Base-by-base conservation (phyloP, 176 grass and related monocot genomes). In the Saccharum officinarum region DNA sequence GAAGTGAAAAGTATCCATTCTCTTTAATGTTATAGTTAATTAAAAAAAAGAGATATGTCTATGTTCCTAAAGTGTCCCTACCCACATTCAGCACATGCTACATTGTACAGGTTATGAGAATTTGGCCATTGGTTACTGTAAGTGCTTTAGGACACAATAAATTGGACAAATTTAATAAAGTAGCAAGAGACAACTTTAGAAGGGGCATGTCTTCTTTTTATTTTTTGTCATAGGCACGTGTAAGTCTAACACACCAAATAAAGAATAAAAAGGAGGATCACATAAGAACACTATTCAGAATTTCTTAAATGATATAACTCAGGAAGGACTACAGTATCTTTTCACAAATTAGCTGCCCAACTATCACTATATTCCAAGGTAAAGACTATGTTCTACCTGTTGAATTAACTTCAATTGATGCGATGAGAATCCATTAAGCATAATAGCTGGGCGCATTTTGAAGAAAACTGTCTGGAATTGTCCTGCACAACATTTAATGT, bases 381-480 rank as follows among this genome's bases (percentile, higher is more conserved):
- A 89, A 73, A 57, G 31, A 30, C 73, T 40, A 46, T 75, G 40
- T 59, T 80, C 60, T 98, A 98, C 95, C 95, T 82, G 82, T 83
- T 75, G 89, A 84, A 98, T 95, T 86, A 98, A 86, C 52, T 91
- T 90, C 68, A 98, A 49, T 20, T 95, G 91, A 86, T 95, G 92
- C 7, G 95, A 92, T 30, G 83, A 90, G 67, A 95, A 98, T 63
- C 92, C 91, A 85, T 92, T 63, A 87, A 98, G 91, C 37, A 88
- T 68, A 69, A 95, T 20, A 79, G 92, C 92, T 33, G 92, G 95
- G 2, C 79, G 90, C 92, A 92, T 91, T 84, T 95, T 98, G 84
- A 93, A 98, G 80, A 95, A 98, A 80, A 88, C 79, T 34, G 88
- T 95, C 72, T 95, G 82, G 81, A 95, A 92, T 76, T 93, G 89